Conservation (phyloP, 768 basidiomycete species). For the Cantharellus cinnabarinus region DNA sequence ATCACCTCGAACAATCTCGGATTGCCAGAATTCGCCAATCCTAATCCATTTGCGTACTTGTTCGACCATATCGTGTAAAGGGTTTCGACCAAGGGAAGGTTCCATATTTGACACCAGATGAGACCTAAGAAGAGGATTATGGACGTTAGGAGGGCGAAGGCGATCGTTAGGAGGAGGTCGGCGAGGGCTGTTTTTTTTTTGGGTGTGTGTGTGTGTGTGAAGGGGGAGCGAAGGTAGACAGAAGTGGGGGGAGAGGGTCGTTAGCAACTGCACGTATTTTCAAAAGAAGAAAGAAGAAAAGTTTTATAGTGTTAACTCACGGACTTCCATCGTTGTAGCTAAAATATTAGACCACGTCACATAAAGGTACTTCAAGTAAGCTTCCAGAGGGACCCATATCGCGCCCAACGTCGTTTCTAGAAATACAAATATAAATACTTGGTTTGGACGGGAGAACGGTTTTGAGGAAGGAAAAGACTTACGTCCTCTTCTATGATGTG, state of each 20-base stretch:
- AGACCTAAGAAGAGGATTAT: not conserved
- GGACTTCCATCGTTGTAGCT: not conserved
- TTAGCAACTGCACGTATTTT: not conserved
- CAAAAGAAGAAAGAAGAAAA: no score
- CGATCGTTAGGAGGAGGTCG: not conserved
- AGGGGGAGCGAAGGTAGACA: not conserved
- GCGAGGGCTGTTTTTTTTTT: not conserved
- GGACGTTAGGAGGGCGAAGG: not conserved
- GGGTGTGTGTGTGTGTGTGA: no score
- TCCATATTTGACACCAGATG: not conserved
- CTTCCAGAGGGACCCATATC: not conserved
- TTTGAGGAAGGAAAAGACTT: no score
- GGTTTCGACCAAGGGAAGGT: not conserved
- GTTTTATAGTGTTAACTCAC: not conserved
- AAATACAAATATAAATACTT: no score
- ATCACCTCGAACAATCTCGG: constrained; percentile 4
- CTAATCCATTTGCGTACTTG: not conserved
- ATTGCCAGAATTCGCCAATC: not conserved
- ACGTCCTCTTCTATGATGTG: no score
- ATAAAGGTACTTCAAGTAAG: not conserved
- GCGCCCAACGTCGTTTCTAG: no score
- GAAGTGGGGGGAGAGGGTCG: not conserved
- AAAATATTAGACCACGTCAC: not conserved
- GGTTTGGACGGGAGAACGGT: no score
- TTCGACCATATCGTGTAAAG: not conserved